These are phyloP conservation scores for Rachicladosporium sp. DNA, from an alignment of 2,329 filamentous ascomycete genomes.

Conservation along the genomic window DNA sequence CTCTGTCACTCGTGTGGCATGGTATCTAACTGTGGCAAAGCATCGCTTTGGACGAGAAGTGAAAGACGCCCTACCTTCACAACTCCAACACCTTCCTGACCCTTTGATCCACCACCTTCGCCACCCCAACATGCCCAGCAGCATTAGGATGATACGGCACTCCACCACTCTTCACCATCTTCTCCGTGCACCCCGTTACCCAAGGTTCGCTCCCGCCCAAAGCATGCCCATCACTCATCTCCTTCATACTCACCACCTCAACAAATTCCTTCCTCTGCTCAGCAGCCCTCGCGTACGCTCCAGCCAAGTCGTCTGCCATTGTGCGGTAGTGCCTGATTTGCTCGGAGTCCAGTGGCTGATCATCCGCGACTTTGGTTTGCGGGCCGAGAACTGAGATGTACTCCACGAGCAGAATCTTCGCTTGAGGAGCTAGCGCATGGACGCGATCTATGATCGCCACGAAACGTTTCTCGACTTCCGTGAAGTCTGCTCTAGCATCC, in stretches of 20 bases:
- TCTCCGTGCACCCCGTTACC: constrained; percentile 6
- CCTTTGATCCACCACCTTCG: constrained; percentile 2
- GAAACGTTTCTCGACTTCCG: constrained; percentile 5
- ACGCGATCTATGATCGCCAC: constrained; percentile 8
- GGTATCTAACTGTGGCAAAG: too few relatives aligned
- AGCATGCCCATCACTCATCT: constrained; percentile 8
- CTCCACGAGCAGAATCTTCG: constrained; percentile 8
- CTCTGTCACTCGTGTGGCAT: too few relatives aligned
- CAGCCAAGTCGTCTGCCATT: neutral
- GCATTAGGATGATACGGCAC: constrained; percentile 9
- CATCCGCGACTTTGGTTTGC: constrained; percentile 1
- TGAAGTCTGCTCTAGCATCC: too few relatives aligned
- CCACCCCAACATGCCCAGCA: constrained; percentile 7
- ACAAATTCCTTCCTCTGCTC: constrained; percentile 1
- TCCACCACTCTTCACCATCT: constrained; percentile 2
- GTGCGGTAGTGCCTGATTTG: constrained; percentile 1
- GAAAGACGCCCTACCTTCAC: neutral
- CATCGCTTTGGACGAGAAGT: too few relatives aligned
- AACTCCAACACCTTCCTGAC: neutral
- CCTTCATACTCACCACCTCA: constrained; percentile 5
- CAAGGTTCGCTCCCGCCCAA: constrained; percentile 8
- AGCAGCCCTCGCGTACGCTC: constrained; percentile 5
- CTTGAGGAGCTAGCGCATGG: constrained; percentile 2
- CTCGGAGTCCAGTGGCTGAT: constrained; percentile 4
- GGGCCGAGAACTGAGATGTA: constrained; percentile 8